Percentiles rank a stretch among this genome's conserved stretches.
These are phyloP conservation scores for Penicillium argentinense DNA, from an alignment of 495 filamentous ascomycete genomes.

Conservation along the genomic window DNA sequence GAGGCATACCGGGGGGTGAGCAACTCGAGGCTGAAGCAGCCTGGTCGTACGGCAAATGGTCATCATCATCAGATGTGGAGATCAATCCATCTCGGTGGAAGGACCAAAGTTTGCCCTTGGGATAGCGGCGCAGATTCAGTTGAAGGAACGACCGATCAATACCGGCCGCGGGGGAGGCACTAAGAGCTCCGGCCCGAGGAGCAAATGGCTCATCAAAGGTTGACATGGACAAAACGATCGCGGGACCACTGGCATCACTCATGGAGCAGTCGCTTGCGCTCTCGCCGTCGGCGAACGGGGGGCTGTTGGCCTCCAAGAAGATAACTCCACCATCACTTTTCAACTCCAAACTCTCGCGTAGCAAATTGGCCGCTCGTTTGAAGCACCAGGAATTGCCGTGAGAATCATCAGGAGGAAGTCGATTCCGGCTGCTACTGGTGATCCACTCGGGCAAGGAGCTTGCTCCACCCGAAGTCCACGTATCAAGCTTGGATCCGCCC, in stretches of 20 bases:
- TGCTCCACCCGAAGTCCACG: constrained; percentile 19
- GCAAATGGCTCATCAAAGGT: constrained; percentile 42
- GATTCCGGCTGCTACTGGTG: constrained; percentile 32
- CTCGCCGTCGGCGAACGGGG: constrained; percentile 30
- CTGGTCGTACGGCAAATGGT: constrained; percentile 25
- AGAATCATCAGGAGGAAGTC: constrained; percentile 36
- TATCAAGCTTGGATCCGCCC: constrained; percentile 23
- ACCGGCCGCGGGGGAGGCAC: constrained; percentile 32
- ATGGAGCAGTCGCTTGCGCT: constrained; percentile 33
- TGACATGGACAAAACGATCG: constrained; percentile 38
- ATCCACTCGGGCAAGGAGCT: constrained; percentile 44
- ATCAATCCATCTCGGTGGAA: constrained; percentile 54
- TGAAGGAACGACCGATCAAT: constrained; percentile 46
- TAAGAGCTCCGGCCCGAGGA: constrained; percentile 32
- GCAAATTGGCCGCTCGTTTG: constrained; percentile 54
- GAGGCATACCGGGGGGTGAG: constrained; percentile 6
- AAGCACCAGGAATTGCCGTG: constrained; percentile 50
- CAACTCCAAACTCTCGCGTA: constrained; percentile 57
- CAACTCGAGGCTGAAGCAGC: constrained; percentile 7
- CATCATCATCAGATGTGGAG: constrained; percentile 44
- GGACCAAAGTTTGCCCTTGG: constrained; percentile 64
- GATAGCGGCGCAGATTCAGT: constrained; percentile 56
- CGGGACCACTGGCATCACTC: constrained; percentile 28
- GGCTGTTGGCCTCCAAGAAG: constrained; percentile 48
- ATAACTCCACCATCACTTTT: constrained; percentile 52